These are phyloP conservation scores for Tetrapyrgos nigripes DNA, from an alignment of 1,284 basidiomycete genomes.

Conservation along the genomic window DNA sequence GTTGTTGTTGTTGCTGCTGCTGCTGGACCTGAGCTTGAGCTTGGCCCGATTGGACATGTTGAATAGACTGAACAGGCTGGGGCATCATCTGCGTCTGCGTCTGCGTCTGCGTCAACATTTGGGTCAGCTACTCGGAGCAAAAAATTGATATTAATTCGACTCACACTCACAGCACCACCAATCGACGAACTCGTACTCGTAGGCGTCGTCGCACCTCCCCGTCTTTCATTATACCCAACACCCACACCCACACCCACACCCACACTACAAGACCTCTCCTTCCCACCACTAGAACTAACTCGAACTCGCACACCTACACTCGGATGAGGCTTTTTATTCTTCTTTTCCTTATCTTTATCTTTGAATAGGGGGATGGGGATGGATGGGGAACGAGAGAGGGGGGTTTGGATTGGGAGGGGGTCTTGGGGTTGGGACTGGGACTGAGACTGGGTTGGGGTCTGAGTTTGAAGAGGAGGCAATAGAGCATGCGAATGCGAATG, in stretches of 20 bases:
- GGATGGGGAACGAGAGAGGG: neutral
- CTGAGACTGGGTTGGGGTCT: neutral
- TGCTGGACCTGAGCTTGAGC: neutral
- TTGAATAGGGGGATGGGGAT: neutral
- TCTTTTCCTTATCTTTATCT: neutral
- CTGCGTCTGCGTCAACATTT: too few species aligned
- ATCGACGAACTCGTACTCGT: neutral
- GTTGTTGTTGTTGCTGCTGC: constrained; percentile 3
- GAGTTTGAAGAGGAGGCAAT: too few species aligned
- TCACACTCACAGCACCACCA: neutral
- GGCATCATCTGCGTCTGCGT: too few species aligned
- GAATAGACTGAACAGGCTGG: too few species aligned
- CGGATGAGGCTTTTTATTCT: neutral
- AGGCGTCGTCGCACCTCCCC: neutral
- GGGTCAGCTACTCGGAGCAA: too few species aligned
- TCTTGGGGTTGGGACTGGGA: neutral
- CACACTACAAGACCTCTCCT: neutral
- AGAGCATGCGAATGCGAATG: too few species aligned
- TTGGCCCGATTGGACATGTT: neutral
- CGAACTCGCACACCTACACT: neutral
- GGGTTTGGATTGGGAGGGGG: neutral
- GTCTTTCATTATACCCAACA: neutral
- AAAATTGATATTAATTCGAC: too few species aligned
- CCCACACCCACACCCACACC: neutral
- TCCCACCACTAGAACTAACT: neutral